These are phyloP conservation scores for Vigna nakashimae DNA, from an alignment of 306 rosid genomes.

Conservation along the genomic window DNA sequence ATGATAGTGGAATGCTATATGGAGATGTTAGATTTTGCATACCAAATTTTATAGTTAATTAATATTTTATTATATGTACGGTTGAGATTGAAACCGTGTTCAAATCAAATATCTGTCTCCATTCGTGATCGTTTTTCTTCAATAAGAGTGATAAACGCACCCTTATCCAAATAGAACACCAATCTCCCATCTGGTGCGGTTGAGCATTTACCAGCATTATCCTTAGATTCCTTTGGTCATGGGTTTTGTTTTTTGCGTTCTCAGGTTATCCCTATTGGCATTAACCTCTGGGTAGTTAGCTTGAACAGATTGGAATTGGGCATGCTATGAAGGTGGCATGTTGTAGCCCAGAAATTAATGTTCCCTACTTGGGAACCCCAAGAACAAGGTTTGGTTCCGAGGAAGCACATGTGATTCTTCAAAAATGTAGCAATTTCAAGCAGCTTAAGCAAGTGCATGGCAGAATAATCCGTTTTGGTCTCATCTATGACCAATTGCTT, in stretches of 20 bases:
- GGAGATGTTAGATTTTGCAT: too few relatives aligned
- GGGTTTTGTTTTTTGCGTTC: neutral
- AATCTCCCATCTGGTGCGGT: constrained; percentile 1
- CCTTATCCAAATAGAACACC: constrained; percentile 27
- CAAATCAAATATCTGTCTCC: too few relatives aligned
- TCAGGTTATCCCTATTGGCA: neutral
- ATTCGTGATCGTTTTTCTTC: neutral
- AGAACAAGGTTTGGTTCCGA: constrained; percentile 40
- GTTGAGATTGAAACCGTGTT: too few relatives aligned
- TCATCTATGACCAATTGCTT: constrained; percentile 62
- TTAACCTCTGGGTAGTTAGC: neutral
- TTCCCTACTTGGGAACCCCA: constrained; percentile 28
- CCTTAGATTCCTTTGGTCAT: constrained; percentile 2
- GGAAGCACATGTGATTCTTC: constrained; percentile 58
- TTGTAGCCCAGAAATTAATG: constrained; percentile 44
- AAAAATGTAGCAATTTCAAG: constrained; percentile 59
- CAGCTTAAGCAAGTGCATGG: constrained; percentile 70
- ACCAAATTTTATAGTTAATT: too few relatives aligned
- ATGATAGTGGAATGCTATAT: too few relatives aligned
- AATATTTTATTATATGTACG: too few relatives aligned
- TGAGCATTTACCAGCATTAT: constrained; percentile 11
- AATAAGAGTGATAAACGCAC: neutral
- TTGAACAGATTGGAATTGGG: constrained; percentile 19
- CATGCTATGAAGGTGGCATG: constrained; percentile 50
- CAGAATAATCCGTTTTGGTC: constrained; percentile 62